A percentile compares a stretch with the other conserved stretches of the same genome.
Conservation (phyloP, 495 filamentous ascomycete genomes). For the Penicillium angulare region DNA sequence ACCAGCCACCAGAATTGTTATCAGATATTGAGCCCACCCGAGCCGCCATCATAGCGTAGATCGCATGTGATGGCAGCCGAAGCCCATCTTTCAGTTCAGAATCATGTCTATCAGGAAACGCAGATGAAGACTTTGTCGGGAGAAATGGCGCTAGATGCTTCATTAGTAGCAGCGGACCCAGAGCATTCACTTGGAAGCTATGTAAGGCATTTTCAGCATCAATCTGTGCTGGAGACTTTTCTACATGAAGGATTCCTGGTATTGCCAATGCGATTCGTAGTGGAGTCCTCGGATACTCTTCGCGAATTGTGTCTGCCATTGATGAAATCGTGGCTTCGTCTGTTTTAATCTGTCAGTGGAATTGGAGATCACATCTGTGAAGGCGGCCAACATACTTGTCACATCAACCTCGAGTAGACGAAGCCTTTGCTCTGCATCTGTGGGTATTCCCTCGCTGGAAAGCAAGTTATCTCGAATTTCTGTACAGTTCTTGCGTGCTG, state of each 20-base stretch:
- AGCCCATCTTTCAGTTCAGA: background rate
- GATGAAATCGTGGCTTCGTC: constrained; percentile 41
- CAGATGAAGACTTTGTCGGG: constrained; percentile 47
- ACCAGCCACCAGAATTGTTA: constrained; percentile 70
- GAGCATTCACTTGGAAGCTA: constrained; percentile 65
- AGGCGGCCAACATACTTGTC: constrained; percentile 38
- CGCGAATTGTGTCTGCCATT: constrained; percentile 34
- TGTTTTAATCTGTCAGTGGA: constrained; percentile 11
- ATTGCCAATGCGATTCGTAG: constrained; percentile 69
- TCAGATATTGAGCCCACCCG: constrained; percentile 73
- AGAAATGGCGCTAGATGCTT: constrained; percentile 71
- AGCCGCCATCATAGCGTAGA: constrained; percentile 70
- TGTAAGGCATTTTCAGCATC: constrained; percentile 53
- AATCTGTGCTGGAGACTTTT: constrained; percentile 67
- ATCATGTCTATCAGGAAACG: constrained; percentile 10
- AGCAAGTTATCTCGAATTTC: constrained; percentile 54
- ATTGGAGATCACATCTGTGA: background rate
- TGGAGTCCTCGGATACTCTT: constrained; percentile 51
- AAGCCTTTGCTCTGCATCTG: constrained; percentile 46
- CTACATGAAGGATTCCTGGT: constrained; percentile 71
- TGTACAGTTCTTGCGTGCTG: constrained; percentile 57
- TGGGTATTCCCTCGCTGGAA: constrained; percentile 30
- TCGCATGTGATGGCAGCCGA: constrained; percentile 45
- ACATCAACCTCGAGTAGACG: constrained; percentile 59
- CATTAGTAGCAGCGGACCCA: constrained; percentile 71